Evolutionary conservation across 768 basidiomycete species (phyloP), one percentile per base, ranked within the genome.

Genomic region (Tricholoma hemisulphureum): DNA sequence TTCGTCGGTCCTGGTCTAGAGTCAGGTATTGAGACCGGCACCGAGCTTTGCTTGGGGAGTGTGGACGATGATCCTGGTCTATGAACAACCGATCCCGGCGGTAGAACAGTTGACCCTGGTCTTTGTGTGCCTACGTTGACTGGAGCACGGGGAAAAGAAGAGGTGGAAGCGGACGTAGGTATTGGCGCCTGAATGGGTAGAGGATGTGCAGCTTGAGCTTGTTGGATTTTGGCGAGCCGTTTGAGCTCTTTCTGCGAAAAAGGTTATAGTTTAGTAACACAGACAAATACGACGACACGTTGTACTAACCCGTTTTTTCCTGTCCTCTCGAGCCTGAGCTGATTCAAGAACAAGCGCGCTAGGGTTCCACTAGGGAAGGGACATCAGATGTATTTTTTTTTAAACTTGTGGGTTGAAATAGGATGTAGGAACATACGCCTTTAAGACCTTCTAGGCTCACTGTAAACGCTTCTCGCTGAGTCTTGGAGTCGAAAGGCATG

Each of bases 281-380:
- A 18, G 37, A 32, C 14, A 39, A 24, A 56, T 20, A 16, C 6
- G 39, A 29, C 20, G 28, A 6, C 46, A n/a, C 20, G 20, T 51
- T 35, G 34, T 45, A 82, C 87, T 65, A 49, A 88, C 88, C 77
- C 87, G 82, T 74, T 83, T 86, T 78, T 85, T 89, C 68, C 88
- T 78, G 73, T 90, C 88, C 70, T 90, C 89, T 55, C 85, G 76
- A 39, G 88, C 89, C 71, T 90, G 89, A 1, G 86, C 83, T 4
- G 87, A 85, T 70, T 88, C 88, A 28, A 81, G 71, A 3, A 90
- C 76, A 21, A 89, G 74, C 7, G 81, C 69, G 55, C 76, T 80
- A 14, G 80, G 73, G 65, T 89, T 90, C 87, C 88, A 90, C 88
- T 90, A 65, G 28, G 34, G 21, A 39, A 35, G 29, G 49, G 24